Base-by-base conservation (phyloP, 441 rosid genomes). In the Euphorbia schlechtendalii region DNA sequence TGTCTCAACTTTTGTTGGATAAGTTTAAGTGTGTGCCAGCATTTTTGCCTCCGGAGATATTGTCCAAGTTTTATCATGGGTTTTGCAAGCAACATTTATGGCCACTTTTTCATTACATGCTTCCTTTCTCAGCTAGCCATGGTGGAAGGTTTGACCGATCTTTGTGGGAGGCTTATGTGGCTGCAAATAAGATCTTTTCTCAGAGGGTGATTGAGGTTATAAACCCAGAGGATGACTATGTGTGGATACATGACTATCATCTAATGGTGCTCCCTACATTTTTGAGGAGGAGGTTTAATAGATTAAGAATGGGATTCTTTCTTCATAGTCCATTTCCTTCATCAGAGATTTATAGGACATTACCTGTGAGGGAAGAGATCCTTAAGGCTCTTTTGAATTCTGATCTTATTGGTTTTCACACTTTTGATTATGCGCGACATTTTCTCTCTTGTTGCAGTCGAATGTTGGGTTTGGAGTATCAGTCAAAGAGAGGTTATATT, bases 181-280 rank as follows among this genome's bases (percentile, higher is more conserved):
- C 86, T 5, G 94, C 88, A 8, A 87, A 87, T 76, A 87, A 82
- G 65, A 85, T 87, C 38, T 87, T 87, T 71, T 81, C 87, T 0
- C 90, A 87, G 59, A 82, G 71, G 78, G 94, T 87, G 71, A 83
- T 87, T 64, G 90, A 87, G 78, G 74, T 87, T 70, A 80, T 87
- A 70, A 87, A 83, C 69, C 93, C 93, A 1, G 93, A 87, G 72
- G 93, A 87, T 64, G 93, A 87, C 58, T 87, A 68, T 69, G 88
- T 87, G 12, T 87, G 94, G 94, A 85, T 87, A 61, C 94, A 87
- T 66, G 94, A 87, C 71, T 87, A 87, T 71, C 94, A 87, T 81
- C 76, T 87, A 74, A 87, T 87, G 94, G 94, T 87, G 71, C 83
- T 87, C 53, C 94, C 94, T 45, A 85, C 90, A 4, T 85, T 87